Conservation (phyloP, 2,329 filamentous ascomycete species). For the Beauveria brongniartii region DNA sequence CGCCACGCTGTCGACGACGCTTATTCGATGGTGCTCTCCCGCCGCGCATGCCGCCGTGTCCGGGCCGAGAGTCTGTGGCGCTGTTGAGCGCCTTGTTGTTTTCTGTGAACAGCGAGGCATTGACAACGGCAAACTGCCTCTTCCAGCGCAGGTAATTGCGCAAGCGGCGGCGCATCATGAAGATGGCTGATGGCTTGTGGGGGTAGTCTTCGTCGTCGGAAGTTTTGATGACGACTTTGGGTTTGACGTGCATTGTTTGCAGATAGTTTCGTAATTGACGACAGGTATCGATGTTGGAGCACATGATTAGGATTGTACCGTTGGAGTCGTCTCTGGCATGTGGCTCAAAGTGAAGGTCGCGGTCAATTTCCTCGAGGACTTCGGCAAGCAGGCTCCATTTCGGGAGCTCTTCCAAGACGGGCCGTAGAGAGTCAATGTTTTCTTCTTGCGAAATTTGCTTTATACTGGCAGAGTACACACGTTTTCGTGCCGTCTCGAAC, state of each 20-base stretch:
- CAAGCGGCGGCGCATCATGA: constrained; percentile 85
- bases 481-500: constrained; percentile 79
- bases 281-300: constrained; percentile 76
- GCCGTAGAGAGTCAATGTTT: constrained; percentile 55
- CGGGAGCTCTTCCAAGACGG: constrained; percentile 86
- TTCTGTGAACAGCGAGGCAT: constrained; percentile 66
- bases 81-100: constrained; percentile 70
- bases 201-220: constrained; percentile 38
- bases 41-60: constrained; percentile 41
- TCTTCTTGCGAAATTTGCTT: constrained; percentile 40
- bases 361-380: constrained; percentile 86
- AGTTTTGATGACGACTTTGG: constrained; percentile 33
- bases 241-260: constrained; percentile 76
- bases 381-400: constrained; percentile 91
- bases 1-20: constrained; percentile 74
- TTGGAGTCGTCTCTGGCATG: constrained; percentile 72
- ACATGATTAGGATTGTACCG: constrained; percentile 94
- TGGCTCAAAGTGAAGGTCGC: constrained; percentile 79
- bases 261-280: constrained; percentile 85
- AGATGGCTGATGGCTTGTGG: constrained; percentile 62
- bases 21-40: constrained; percentile 70
- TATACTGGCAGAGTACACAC: constrained; percentile 71
- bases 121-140: constrained; percentile 78
- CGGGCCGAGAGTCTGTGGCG: constrained; percentile 48
- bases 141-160: constrained; percentile 89